Base-by-base conservation (phyloP, 2,329 filamentous ascomycete genomes). In the Chaetomiaceae sp. region DNA sequence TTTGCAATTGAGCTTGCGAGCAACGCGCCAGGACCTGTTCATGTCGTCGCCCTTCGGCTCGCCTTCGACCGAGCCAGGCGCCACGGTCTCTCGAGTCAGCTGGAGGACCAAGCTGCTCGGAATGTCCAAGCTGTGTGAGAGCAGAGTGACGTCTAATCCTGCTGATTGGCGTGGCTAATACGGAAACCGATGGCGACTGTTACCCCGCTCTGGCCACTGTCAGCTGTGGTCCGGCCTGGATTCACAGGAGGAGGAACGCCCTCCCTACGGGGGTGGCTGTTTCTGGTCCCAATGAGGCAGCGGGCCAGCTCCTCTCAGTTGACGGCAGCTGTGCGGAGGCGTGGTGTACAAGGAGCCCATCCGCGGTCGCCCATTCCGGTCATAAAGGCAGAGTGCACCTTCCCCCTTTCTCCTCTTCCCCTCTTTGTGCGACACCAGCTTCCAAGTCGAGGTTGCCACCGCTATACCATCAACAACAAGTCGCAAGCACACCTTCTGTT, bases 141-240 rank as follows among this genome's bases (percentile, higher is more conserved):
- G 44, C 43, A 50, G 40, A 49, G 36, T 58, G 56, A 58, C 55
- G 53, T 57, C 20, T 39, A 37, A 19, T 29, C n/a, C 24, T 11
- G 12, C 36, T 59, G 55, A 59, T 57, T 59, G 56, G 56, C 46
- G 49, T 51, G 50, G 54, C 17, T 48, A 42, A 49, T 53, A 44
- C 50, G 54, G n/a, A n/a, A n/a, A n/a, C n/a, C n/a, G 3, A 14
- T 32, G 29, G 50, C 48, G 45, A 46, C 50, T 46, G 17, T 53
- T 58, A 59, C 57, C 57, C 57, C 57, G 57, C 57, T 55, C 52
- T 47, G 48, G 33, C 49, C 38, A 46, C 36, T 34, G 42, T 27
- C 40, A 41, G 45, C 42, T 36, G 41, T 35, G 48, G 44, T 42
- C 33, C 18, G 43, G 24, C 35, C 46, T 35, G 32, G 30, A 6